These are phyloP conservation scores for Exsudoporus frostii DNA, from an alignment of 768 basidiomycete species.

Conservation along the genomic window DNA sequence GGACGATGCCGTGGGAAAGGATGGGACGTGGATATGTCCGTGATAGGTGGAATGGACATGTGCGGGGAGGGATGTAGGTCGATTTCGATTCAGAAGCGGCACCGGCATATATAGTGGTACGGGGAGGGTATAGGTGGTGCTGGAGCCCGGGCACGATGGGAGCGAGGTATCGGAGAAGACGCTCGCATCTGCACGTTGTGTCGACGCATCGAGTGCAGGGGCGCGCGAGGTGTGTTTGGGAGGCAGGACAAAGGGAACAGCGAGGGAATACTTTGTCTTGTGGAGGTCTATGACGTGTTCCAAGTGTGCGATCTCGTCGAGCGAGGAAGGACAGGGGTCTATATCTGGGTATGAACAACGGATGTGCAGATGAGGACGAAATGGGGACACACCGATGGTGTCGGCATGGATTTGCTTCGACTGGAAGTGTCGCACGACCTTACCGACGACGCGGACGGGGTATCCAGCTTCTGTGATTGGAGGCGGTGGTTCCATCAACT, in stretches of 20 bases:
- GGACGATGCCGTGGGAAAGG: conserved; percentile 23
- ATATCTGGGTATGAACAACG: background rate
- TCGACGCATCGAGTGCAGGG: background rate
- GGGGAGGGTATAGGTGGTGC: conserved; percentile 5
- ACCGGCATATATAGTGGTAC: conserved; percentile 10
- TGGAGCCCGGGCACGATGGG: background rate
- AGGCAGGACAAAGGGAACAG: conserved; percentile 46
- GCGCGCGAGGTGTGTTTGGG: conserved; percentile 11
- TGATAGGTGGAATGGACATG: background rate
- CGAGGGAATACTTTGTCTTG: conserved; percentile 45
- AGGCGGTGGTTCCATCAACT: conserved; percentile 23
- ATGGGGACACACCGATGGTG: conserved; percentile 44
- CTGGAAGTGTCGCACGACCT: conserved; percentile 38
- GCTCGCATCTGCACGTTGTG: background rate
- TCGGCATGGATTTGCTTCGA: conserved; percentile 47
- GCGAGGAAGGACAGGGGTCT: conserved; percentile 48
- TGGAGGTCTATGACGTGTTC: conserved; percentile 51
- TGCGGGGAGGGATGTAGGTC: background rate
- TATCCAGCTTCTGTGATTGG: conserved; percentile 46
- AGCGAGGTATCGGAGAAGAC: conserved; percentile 17
- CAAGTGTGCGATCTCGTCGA: conserved; percentile 63
- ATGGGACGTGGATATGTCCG: conserved; percentile 5
- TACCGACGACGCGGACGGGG: conserved; percentile 47
- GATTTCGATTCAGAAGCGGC: conserved; percentile 10
- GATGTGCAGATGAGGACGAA: background rate